Evolutionary conservation across 2,329 filamentous ascomycete genomes (phyloP).

Genomic region (Ilyonectria destructans): DNA sequence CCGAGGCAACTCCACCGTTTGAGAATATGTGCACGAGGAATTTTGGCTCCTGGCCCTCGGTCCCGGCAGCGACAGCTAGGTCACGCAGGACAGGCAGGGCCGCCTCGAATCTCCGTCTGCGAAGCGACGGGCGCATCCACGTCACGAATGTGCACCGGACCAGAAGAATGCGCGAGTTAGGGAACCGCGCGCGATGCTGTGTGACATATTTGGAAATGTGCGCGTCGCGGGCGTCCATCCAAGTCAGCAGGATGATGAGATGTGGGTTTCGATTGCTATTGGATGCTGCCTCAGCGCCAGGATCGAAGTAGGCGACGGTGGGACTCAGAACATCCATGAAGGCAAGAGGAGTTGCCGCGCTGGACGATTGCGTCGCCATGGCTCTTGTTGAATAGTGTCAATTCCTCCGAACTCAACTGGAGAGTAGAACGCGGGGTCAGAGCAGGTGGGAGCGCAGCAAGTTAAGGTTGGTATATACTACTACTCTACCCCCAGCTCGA

Average conservation of each 20-base stretch:
- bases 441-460: background rate
- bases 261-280: slow-evolving; percentile 55
- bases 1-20: slow-evolving; percentile 66
- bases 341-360: slow-evolving; percentile 45
- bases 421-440: background rate
- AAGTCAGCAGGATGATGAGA: slow-evolving; percentile 65
- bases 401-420: background rate
- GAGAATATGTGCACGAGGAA: slow-evolving; percentile 68
- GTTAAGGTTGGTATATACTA: background rate
- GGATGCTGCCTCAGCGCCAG: background rate
- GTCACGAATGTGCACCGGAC: slow-evolving; percentile 60
- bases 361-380: background rate
- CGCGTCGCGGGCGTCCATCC: slow-evolving; percentile 67
- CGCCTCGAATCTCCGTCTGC: slow-evolving; percentile 55
- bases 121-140: slow-evolving; percentile 53
- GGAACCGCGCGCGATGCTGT: slow-evolving; percentile 62
- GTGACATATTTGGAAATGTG: slow-evolving; percentile 69
- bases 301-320: slow-evolving; percentile 54
- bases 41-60: slow-evolving; percentile 42
- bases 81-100: slow-evolving; percentile 59
- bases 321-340: slow-evolving; percentile 60
- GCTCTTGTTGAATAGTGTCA: background rate
- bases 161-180: slow-evolving; percentile 63
- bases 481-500: background rate
- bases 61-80: slow-evolving; percentile 41